Evolutionary conservation across 83 land plant species (phyloP).

Genomic region (Larix sibirica): DNA sequence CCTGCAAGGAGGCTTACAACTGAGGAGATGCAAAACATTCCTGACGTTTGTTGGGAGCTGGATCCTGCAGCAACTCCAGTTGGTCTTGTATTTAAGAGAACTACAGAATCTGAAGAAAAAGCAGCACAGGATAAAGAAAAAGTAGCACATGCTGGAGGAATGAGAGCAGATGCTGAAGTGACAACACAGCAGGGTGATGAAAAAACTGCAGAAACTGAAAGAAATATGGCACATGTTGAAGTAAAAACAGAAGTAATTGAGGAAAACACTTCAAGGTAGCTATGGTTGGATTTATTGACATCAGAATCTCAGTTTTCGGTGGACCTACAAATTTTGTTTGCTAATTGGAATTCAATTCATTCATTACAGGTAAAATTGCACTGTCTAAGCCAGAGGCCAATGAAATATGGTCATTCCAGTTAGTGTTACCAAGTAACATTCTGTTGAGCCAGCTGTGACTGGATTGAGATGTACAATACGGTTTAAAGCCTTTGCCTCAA

Average conservation of each 20-base stretch:
- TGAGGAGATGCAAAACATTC: conserved; percentile 39
- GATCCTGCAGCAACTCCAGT: conserved; percentile 79
- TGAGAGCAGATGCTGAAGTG: not conserved
- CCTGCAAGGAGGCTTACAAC: conserved; percentile 59
- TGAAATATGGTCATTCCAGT: not conserved
- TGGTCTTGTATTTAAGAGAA: not conserved
- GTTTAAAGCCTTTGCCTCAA: not conserved
- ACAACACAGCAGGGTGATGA: too few relatives aligned
- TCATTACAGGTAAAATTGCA: not conserved
- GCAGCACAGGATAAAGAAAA: not conserved
- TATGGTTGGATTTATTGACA: not conserved
- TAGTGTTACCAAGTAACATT: not conserved
- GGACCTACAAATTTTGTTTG: conserved; percentile 5
- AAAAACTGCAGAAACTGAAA: not conserved
- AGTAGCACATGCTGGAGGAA: not conserved
- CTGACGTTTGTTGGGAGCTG: conserved; percentile 72
- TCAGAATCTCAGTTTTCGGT: not conserved
- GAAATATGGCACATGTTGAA: not conserved
- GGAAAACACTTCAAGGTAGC: not conserved
- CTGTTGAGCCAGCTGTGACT: not conserved
- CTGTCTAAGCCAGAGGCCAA: not conserved
- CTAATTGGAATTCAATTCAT: not conserved
- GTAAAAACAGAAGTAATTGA: not conserved
- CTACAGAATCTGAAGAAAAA: conserved; percentile 1
- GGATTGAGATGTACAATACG: not conserved